Base-by-base conservation (phyloP, 2,329 filamentous ascomycete species). In the Colletotrichum sublineola region DNA sequence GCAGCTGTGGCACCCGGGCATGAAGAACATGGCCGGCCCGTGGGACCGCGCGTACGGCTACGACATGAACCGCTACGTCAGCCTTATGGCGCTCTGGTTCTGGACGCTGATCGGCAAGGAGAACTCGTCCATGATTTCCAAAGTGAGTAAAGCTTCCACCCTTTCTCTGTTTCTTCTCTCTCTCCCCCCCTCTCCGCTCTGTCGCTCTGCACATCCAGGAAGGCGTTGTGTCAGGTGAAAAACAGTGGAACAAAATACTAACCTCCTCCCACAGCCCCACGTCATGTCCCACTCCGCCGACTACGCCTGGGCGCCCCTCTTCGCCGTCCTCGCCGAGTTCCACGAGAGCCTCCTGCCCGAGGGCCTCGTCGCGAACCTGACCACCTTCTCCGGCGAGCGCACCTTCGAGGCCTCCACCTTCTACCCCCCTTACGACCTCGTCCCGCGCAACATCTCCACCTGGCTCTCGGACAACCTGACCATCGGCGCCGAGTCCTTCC, bases 11-110 rank as follows among this genome's bases (percentile, higher is more conserved):
- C 87, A 91, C 65, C 86, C 89, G 0, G 83, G 85, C 2, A 78
- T 92, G 80, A 87, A 84, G 74, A 92, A 91, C 73, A 84, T 91
- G 60, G 89, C 89, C 2, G 90, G 90, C 0, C 90, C 90, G 0
- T 92, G 90, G 90, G 90, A 92, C 77, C 85, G 90, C 0, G 82
- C 86, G 0, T 92, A 92, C 73, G 89, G 89, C 0, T 91, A 86
- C 69, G 89, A 92, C 71, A 90, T 91, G 89, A 90, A 89, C 67
- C 81, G 84, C 8, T 91, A 91, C 75, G 77, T 91, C 5, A 87
- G 87, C 64, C 83, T 91, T 61, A 85, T 91, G 77, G 86, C 86
- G 0, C 77, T 89, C 18, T 89, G 89, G 79, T 84, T 91, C 73
- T 91, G 89, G 89, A 84, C 86, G 0, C 71, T 90, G 5, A 81